These are phyloP conservation scores for Vitis hybrid DNA, from an alignment of 177 flowering plant genomes.

Conservation along the genomic window DNA sequence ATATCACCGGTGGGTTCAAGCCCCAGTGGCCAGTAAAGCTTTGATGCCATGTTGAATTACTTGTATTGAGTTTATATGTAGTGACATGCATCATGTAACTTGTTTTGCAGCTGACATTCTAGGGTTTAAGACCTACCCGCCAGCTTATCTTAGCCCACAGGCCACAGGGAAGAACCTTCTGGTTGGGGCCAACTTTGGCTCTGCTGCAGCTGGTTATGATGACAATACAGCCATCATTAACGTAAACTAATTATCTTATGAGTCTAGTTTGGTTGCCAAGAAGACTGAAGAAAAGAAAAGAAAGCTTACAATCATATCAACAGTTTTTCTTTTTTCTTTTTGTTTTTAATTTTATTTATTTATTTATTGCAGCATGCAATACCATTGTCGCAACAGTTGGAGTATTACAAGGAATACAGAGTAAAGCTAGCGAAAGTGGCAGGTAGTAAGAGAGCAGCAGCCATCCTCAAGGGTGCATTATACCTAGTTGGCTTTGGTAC, in stretches of 20 bases:
- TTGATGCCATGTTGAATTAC: not conserved
- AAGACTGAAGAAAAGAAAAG: no score
- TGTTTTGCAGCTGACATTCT: conserved; percentile 75
- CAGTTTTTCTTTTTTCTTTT: not conserved
- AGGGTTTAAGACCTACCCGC: conserved; percentile 72
- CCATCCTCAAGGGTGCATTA: conserved; percentile 64
- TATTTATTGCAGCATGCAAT: conserved; percentile 64
- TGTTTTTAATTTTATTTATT: not conserved
- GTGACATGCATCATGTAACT: no score
- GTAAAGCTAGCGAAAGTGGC: conserved; percentile 62
- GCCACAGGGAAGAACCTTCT: conserved; percentile 91
- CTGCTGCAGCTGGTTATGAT: conserved; percentile 92
- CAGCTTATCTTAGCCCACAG: conserved; percentile 85
- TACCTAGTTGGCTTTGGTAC: conserved; percentile 69
- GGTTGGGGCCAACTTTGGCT: conserved; percentile 87
- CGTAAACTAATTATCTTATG: conserved; percentile 35
- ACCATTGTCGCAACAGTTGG: conserved; percentile 65
- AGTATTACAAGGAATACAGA: conserved; percentile 78
- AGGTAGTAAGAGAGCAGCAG: conserved; percentile 51
- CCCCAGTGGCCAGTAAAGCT: not conserved
- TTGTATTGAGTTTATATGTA: no score
- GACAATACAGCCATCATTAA: conserved; percentile 60
- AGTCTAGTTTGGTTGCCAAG: not conserved
- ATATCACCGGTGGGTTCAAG: conserved; percentile 61
- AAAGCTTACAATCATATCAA: not conserved